Conservation (phyloP, 495 filamentous ascomycete genomes). For the Talaromyces proteolyticus region DNA sequence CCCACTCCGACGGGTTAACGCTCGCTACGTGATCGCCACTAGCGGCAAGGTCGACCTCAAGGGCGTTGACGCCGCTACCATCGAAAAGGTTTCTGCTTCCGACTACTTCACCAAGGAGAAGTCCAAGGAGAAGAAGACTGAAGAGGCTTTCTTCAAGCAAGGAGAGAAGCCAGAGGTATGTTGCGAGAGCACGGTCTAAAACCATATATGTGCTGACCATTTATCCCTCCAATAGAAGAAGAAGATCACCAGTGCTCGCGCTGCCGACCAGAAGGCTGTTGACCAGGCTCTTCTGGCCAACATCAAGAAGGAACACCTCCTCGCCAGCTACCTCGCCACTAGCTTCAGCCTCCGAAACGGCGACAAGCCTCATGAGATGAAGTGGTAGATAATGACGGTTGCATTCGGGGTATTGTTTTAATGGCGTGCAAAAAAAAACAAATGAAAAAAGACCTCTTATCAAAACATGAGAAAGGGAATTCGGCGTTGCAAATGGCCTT, state of each 20-base stretch:
- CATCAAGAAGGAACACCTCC: slow-evolving; percentile 93
- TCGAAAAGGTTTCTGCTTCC: slow-evolving; percentile 76
- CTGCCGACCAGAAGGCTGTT: slow-evolving; percentile 93
- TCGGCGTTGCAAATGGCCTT: slow-evolving; percentile 7
- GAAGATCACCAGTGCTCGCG: slow-evolving; percentile 79
- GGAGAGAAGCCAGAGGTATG: slow-evolving; percentile 94
- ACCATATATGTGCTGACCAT: slow-evolving; percentile 12
- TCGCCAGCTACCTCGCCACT: slow-evolving; percentile 83
- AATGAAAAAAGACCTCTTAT: slow-evolving; percentile 5
- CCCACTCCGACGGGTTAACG: slow-evolving; percentile 93
- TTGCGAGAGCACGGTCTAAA: slow-evolving; percentile 14
- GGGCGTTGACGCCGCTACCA: slow-evolving; percentile 72
- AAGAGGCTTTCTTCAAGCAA: slow-evolving; percentile 96
- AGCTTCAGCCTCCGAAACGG: slow-evolving; percentile 96
- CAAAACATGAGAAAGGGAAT: slow-evolving; percentile 7
- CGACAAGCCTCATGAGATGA: slow-evolving; percentile 98
- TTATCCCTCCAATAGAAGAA: slow-evolving; percentile 69
- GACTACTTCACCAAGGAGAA: slow-evolving; percentile 97
- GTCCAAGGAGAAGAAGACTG: slow-evolving; percentile 83
- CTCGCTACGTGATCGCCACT: slow-evolving; percentile 98
- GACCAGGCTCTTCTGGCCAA: slow-evolving; percentile 86
- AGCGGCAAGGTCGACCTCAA: slow-evolving; percentile 80
- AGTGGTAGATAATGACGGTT: slow-evolving; percentile 55
- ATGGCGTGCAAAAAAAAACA: slow-evolving; percentile 4
- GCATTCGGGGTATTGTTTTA: slow-evolving; percentile 8